These are phyloP conservation scores for Bruguiera sexangula DNA, from an alignment of 345 rosid species.

Conservation along the genomic window DNA sequence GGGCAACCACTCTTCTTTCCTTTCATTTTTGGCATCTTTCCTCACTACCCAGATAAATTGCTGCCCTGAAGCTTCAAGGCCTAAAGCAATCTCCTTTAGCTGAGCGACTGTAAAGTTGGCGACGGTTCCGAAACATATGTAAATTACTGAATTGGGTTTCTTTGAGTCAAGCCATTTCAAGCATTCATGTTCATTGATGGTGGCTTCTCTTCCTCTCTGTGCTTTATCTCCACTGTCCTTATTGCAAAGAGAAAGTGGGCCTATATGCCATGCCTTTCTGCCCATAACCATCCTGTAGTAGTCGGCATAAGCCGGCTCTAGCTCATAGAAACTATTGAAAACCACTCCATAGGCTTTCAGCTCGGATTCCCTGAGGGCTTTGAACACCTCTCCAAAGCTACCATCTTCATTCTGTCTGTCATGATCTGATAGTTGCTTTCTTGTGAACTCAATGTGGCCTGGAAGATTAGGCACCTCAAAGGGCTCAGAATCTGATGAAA, in stretches of 20 bases:
- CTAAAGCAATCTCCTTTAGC: slow-evolving; percentile 38
- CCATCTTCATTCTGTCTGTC: background rate
- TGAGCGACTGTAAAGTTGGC: slow-evolving; percentile 26
- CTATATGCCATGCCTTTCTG: slow-evolving; percentile 42
- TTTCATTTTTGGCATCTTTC: slow-evolving; percentile 9
- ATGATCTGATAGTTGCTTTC: slow-evolving; percentile 15
- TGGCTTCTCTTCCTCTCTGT: slow-evolving; percentile 17
- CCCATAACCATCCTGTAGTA: slow-evolving; percentile 33
- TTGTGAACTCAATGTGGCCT: slow-evolving; percentile 29
- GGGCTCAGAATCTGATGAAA: slow-evolving; percentile 22
- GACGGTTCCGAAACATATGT: slow-evolving; percentile 41
- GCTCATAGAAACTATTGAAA: slow-evolving; percentile 46
- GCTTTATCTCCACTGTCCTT: slow-evolving; percentile 5
- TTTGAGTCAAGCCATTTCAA: slow-evolving; percentile 42
- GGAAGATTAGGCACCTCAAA: slow-evolving; percentile 34
- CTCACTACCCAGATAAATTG: slow-evolving; percentile 49
- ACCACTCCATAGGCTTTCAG: slow-evolving; percentile 32
- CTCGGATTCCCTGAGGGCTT: slow-evolving; percentile 17
- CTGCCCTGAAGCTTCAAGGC: slow-evolving; percentile 39
- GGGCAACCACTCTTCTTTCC: slow-evolving; percentile 40
- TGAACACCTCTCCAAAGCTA: background rate
- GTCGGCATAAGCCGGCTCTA: slow-evolving; percentile 41
- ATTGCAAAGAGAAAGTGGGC: slow-evolving; percentile 34
- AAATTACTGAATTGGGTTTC: slow-evolving; percentile 42
- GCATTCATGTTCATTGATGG: slow-evolving; percentile 32